These are phyloP conservation scores for Annulohypoxylon nitens DNA, from an alignment of 495 filamentous ascomycete genomes.

Conservation along the genomic window DNA sequence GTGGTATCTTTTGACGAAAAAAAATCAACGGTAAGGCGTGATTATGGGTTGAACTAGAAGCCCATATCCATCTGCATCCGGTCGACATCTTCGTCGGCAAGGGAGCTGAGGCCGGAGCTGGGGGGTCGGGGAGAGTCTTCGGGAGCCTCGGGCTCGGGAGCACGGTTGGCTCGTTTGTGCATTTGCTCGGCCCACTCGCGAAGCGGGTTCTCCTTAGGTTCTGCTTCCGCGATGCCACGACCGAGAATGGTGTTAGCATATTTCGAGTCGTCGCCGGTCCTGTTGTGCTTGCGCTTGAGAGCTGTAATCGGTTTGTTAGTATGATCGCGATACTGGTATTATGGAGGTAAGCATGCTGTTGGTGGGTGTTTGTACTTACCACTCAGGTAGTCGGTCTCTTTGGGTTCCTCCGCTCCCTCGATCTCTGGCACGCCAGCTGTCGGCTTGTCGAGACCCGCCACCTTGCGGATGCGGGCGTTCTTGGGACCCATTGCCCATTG, in stretches of 20 bases:
- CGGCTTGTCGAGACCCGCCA: constrained; percentile 67
- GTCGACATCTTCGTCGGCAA: constrained; percentile 61
- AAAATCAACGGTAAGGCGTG: background rate
- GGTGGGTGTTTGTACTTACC: constrained; percentile 54
- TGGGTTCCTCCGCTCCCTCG: constrained; percentile 54
- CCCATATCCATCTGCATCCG: constrained; percentile 58
- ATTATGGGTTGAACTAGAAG: constrained; percentile 3
- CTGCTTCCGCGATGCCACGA: constrained; percentile 72
- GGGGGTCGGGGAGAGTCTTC: constrained; percentile 57
- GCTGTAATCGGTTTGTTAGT: constrained; percentile 51
- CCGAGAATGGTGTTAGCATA: constrained; percentile 85
- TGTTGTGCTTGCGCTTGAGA: constrained; percentile 87
- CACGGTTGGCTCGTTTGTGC: constrained; percentile 44
- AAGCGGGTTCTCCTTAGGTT: constrained; percentile 77
- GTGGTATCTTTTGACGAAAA: background rate
- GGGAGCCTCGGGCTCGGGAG: constrained; percentile 37
- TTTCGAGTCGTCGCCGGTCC: constrained; percentile 80
- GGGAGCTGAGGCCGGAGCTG: constrained; percentile 66
- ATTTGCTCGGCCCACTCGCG: constrained; percentile 70
- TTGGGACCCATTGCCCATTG: constrained; percentile 76
- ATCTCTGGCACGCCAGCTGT: constrained; percentile 36
- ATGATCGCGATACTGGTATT: background rate
- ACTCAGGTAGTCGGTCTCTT: constrained; percentile 77
- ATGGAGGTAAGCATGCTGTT: background rate
- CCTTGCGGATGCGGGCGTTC: constrained; percentile 75